Evolutionary conservation across 1,139 yeast species (phyloP).

Genomic region (Blastobotrys capitulatus): DNA sequence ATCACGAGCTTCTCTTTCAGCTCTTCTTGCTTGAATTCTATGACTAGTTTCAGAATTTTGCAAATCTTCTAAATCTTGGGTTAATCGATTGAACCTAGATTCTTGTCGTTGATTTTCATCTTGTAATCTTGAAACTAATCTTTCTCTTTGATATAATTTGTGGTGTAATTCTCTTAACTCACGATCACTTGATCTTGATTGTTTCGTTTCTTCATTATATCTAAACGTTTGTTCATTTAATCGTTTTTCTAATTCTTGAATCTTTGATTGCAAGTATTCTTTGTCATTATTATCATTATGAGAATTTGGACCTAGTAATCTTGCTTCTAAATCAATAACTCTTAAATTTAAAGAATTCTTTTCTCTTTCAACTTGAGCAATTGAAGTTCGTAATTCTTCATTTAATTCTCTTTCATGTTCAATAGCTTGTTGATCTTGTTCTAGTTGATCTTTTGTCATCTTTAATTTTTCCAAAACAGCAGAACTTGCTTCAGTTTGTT

Average conservation of each 20-base stretch:
- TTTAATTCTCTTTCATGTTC: constrained; percentile 27
- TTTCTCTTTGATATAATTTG: constrained; percentile 27
- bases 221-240: constrained; percentile 34
- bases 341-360: constrained; percentile 29
- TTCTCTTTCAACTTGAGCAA: constrained; percentile 28
- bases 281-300: constrained; percentile 16
- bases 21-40: constrained; percentile 39
- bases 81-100: constrained; percentile 35
- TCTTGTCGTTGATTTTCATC: constrained; percentile 34
- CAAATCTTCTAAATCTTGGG: constrained; percentile 36
- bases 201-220: constrained; percentile 33
- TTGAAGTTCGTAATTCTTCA: constrained; percentile 23
- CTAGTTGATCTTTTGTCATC: constrained; percentile 20
- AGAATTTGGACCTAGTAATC: constrained; percentile 23
- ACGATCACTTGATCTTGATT: constrained; percentile 29
- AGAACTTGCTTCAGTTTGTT: constrained; percentile 23
- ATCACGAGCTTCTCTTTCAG: constrained; percentile 46
- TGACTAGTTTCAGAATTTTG: constrained; percentile 43
- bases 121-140: constrained; percentile 25
- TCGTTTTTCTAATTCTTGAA: constrained; percentile 34
- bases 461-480: constrained; percentile 18
- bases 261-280: constrained; percentile 26
- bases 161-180: constrained; percentile 28
- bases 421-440: constrained; percentile 23
- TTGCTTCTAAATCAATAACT: constrained; percentile 32